Conservation (phyloP, 208 protist species). For the Crithidia fasciculata region DNA sequence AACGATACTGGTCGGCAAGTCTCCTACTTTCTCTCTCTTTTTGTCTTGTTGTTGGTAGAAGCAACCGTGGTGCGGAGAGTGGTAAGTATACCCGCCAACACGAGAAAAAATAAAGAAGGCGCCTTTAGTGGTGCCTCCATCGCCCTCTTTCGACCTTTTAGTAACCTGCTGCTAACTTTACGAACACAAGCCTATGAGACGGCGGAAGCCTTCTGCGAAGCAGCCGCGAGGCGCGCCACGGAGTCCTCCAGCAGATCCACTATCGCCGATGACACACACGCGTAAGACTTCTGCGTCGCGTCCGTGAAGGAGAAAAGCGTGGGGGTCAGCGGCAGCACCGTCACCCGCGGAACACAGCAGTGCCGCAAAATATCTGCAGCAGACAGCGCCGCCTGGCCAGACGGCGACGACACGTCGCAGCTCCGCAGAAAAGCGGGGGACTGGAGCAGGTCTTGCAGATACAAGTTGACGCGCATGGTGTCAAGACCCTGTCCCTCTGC, state of each 20-base stretch:
- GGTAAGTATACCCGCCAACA: too few species aligned
- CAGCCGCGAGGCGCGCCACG: not conserved
- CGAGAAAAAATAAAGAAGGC: too few species aligned
- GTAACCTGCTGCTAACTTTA: not conserved
- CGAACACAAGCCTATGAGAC: not conserved
- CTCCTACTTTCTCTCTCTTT: not conserved
- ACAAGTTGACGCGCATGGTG: not conserved
- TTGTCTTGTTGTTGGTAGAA: not conserved
- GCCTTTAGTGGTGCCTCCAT: too few species aligned
- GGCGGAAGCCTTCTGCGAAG: not conserved
- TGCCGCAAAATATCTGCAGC: not conserved
- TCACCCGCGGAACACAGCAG: constrained; percentile 36
- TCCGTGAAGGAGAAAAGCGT: constrained; percentile 34
- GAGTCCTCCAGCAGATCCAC: constrained; percentile 21
- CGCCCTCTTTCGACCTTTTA: too few species aligned
- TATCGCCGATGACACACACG: constrained; percentile 26
- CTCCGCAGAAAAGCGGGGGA: not conserved
- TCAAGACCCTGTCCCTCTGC: not conserved
- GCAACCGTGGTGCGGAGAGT: too few species aligned
- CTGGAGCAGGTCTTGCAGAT: constrained; percentile 3
- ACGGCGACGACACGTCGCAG: not conserved
- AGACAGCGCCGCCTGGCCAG: not conserved
- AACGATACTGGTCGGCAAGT: not conserved
- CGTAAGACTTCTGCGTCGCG: constrained; percentile 40
- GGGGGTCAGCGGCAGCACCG: constrained; percentile 48